Conservation (phyloP, 768 basidiomycete species). For the Macrolepiota albuminosa region DNA sequence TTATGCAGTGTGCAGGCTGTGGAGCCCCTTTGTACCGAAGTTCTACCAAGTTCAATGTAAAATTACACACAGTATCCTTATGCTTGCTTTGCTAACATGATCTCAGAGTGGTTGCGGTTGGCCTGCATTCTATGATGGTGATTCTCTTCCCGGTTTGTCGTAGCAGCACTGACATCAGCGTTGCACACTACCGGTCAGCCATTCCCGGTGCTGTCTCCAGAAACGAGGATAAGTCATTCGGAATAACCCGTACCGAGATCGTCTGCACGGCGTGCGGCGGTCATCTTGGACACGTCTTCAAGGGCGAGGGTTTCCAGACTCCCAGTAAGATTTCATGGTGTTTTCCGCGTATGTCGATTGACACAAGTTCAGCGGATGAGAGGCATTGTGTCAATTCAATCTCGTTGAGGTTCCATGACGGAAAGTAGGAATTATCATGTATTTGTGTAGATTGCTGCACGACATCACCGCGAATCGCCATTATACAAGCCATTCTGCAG, state of each 20-base stretch:
- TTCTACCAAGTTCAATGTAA: conserved; percentile 76
- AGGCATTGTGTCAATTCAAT: conserved; percentile 90
- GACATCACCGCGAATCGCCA: neutral
- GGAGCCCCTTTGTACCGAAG: conserved; percentile 83
- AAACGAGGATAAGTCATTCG: conserved; percentile 65
- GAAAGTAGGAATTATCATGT: conserved; percentile 1
- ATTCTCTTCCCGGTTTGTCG: conserved; percentile 5
- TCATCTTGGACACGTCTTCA: conserved; percentile 94
- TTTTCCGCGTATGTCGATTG: neutral
- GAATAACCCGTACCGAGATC: conserved; percentile 79
- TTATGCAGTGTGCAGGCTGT: conserved; percentile 64
- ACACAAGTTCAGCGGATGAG: conserved; percentile 54
- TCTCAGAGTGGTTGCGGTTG: conserved; percentile 83
- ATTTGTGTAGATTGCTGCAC: neutral
- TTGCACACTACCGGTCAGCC: conserved; percentile 38
- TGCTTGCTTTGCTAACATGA: neutral
- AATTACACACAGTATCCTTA: conserved; percentile 14
- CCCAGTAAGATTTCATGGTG: conserved; percentile 51
- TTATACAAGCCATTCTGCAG: neutral
- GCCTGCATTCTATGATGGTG: conserved; percentile 97
- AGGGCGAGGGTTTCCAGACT: conserved; percentile 78
- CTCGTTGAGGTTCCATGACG: conserved; percentile 62
- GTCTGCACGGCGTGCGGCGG: conserved; percentile 88
- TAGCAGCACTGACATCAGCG: neutral
- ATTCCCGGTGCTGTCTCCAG: conserved; percentile 84